A percentile compares a stretch with the other conserved stretches of the same genome.
phyloP scores from a whole-genome alignment of 305 asterid genomes.

The Fraxinus ornus region DNA sequence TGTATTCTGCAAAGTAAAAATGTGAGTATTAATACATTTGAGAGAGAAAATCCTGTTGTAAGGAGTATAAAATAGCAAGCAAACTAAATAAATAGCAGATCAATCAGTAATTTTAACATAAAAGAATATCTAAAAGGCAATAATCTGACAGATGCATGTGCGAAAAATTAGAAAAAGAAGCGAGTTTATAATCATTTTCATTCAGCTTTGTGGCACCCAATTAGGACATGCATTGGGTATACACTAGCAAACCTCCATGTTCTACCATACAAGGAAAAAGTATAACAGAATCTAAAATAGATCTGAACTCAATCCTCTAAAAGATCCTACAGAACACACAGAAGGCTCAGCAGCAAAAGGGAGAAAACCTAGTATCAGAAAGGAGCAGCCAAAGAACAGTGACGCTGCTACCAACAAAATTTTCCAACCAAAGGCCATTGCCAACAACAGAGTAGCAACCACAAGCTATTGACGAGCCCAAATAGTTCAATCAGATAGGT shows the following conservation, averaged over 20 bases:
- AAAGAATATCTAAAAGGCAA: neutral
- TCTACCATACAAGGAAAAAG: neutral
- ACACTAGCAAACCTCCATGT: neutral
- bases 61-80: constrained; percentile 11
- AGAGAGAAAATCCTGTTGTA: neutral
- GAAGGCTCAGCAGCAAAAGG: neutral
- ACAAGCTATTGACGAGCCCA: neutral
- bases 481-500: neutral
- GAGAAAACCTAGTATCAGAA: neutral
- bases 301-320: neutral
- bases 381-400: neutral
- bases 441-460: neutral
- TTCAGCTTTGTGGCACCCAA: neutral
- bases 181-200: neutral
- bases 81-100: constrained; percentile 4
- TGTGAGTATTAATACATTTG: constrained; percentile 17
- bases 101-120: neutral
- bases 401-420: neutral
- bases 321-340: neutral
- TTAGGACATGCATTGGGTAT: neutral
- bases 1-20: constrained; percentile 52
- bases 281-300: neutral
- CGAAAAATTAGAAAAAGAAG: neutral
- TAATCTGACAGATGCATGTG: neutral
- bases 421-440: neutral